Percentiles rank a stretch among this genome's conserved stretches.
phyloP scores from a whole-genome alignment of 495 filamentous ascomycete species.

The Penicillium arizonense region DNA sequence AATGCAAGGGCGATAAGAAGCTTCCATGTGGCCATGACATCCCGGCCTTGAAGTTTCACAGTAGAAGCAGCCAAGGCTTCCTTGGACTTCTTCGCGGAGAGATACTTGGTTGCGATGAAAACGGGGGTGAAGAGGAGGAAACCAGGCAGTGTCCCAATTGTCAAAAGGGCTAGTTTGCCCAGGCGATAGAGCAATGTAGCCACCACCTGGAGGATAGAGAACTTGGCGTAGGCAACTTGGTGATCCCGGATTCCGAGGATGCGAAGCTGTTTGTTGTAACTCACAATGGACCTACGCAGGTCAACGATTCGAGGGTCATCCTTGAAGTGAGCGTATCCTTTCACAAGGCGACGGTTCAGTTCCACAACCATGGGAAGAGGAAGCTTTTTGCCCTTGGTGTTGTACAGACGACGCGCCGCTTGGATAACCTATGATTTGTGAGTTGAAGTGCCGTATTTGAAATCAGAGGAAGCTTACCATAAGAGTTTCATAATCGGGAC shows the following conservation, averaged over 20 bases:
- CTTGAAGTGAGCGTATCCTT: slow-evolving; percentile 91
- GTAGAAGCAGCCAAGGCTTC: slow-evolving; percentile 89
- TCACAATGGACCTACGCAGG: slow-evolving; percentile 73
- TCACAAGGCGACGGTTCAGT: slow-evolving; percentile 88
- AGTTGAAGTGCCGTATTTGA: slow-evolving; percentile 16
- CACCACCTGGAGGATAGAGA: slow-evolving; percentile 72
- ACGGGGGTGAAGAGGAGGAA: slow-evolving; percentile 86
- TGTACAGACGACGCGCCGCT: slow-evolving; percentile 91
- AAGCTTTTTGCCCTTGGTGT: slow-evolving; percentile 88
- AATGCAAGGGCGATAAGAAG: slow-evolving; percentile 87
- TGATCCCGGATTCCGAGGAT: slow-evolving; percentile 89
- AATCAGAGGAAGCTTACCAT: slow-evolving; percentile 60
- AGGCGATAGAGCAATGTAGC: slow-evolving; percentile 78
- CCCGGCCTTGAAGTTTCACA: slow-evolving; percentile 89
- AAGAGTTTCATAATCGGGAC: slow-evolving; percentile 93
- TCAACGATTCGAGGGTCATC: slow-evolving; percentile 81
- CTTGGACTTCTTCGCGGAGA: slow-evolving; percentile 86
- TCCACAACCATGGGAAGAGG: slow-evolving; percentile 94
- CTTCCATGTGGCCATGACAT: slow-evolving; percentile 99
- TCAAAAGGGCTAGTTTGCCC: slow-evolving; percentile 69
- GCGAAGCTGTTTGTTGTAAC: slow-evolving; percentile 86
- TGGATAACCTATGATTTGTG: slow-evolving; percentile 67
- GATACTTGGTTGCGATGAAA: slow-evolving; percentile 84
- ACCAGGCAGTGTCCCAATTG: slow-evolving; percentile 82
- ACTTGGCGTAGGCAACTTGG: slow-evolving; percentile 89